A percentile compares a stretch with the other conserved stretches of the same genome.
These are phyloP conservation scores for Xerocomellus intermedius DNA, from an alignment of 768 basidiomycete genomes.

Conservation along the genomic window DNA sequence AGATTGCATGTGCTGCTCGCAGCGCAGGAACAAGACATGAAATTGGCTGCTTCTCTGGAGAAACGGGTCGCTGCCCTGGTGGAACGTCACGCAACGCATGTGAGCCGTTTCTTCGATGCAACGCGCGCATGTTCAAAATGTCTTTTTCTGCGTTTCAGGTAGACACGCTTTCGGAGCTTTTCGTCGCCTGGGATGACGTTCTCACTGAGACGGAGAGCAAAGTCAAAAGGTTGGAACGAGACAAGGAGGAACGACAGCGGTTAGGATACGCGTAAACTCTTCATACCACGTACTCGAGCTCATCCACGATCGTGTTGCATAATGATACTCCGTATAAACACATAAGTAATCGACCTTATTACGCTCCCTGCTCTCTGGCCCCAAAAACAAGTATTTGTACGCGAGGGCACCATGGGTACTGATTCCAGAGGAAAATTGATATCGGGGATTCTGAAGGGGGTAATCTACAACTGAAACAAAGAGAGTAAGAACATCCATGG, in stretches of 20 bases:
- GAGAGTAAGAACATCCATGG: constrained; percentile 13
- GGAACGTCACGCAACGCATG: constrained; percentile 69
- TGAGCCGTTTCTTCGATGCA: constrained; percentile 32
- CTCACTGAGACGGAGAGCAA: constrained; percentile 66
- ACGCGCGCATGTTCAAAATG: neutral
- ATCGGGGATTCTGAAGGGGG: constrained; percentile 10
- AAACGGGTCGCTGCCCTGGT: constrained; percentile 61
- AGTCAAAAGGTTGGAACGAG: constrained; percentile 55
- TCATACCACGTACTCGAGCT: neutral
- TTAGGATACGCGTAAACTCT: constrained; percentile 53
- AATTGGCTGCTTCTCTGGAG: constrained; percentile 60
- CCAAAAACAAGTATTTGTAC: constrained; percentile 8
- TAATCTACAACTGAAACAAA: constrained; percentile 22
- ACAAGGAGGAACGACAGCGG: constrained; percentile 55
- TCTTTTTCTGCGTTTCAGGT: constrained; percentile 45
- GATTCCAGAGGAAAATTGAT: constrained; percentile 12
- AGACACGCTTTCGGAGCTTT: constrained; percentile 78
- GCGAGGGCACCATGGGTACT: constrained; percentile 10
- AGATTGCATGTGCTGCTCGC: constrained; percentile 59
- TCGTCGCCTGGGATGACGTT: constrained; percentile 82
- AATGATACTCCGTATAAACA: constrained; percentile 18
- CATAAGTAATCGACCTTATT: constrained; percentile 19
- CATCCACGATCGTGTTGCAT: constrained; percentile 2
- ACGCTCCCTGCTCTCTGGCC: constrained; percentile 12
- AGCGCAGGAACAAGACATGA: constrained; percentile 58